A percentile compares a stretch with the other conserved stretches of the same genome.
phyloP scores from a whole-genome alignment of 495 filamentous ascomycete species.

The Copromyces sp. region DNA sequence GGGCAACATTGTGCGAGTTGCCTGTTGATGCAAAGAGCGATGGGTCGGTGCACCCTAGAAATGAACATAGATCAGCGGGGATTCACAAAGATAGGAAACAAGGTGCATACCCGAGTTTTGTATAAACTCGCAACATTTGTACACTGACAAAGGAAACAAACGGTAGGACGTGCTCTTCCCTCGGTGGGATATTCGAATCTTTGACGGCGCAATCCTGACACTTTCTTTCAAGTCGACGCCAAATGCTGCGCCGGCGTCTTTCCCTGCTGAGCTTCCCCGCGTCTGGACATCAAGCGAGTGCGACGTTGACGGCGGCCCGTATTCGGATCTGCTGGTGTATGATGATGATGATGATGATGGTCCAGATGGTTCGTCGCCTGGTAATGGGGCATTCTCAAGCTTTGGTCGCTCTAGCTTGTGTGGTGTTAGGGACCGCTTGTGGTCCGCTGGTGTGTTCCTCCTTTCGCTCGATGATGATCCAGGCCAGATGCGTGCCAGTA shows the following conservation, averaged over 20 bases:
- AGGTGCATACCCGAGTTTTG: constrained; percentile 6
- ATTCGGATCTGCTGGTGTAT: neutral
- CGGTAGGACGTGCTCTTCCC: constrained; percentile 16
- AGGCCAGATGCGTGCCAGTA: neutral
- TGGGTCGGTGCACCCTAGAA: constrained; percentile 7
- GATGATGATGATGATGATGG: neutral
- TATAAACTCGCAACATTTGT: constrained; percentile 25
- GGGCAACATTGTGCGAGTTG: constrained; percentile 13
- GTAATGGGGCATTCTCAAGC: neutral
- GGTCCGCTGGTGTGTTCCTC: neutral
- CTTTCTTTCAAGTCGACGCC: constrained; percentile 18
- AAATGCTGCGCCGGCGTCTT: neutral
- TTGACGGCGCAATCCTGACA: constrained; percentile 15
- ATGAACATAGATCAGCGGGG: neutral
- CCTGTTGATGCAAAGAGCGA: constrained; percentile 15
- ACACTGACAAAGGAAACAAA: constrained; percentile 14
- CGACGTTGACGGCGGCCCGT: neutral
- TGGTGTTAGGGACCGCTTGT: neutral
- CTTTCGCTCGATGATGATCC: neutral
- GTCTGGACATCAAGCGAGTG: neutral
- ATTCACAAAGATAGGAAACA: neutral
- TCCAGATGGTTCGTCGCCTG: neutral
- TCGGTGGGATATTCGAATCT: constrained; percentile 21
- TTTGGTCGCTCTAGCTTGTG: neutral
- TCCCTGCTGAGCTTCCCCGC: neutral